Evolutionary conservation across 139 green algal species (phyloP).

Genomic region (Yamagishiella unicocca): DNA sequence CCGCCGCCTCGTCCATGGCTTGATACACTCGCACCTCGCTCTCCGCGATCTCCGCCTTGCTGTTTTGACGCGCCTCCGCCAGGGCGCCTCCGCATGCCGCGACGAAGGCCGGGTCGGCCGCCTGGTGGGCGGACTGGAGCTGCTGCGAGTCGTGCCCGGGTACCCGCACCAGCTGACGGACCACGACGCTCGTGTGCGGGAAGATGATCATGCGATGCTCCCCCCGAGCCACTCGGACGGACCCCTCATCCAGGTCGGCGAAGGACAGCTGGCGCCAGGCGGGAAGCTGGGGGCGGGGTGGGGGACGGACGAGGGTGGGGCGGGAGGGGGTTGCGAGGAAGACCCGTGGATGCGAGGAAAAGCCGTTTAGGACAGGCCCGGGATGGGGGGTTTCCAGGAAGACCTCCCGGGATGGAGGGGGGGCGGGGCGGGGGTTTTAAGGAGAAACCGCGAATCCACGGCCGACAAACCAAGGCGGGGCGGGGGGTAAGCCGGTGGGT

Average conservation of each 20-base stretch:
- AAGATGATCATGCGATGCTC: conserved; percentile 88
- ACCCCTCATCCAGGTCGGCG: conserved; percentile 51
- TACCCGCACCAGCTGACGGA: background rate
- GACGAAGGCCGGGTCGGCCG: conserved; percentile 23
- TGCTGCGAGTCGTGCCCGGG: conserved; percentile 8
- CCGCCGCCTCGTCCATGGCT: conserved; percentile 28
- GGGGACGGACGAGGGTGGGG: no score
- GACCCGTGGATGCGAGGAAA: no score
- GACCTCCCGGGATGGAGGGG: no score
- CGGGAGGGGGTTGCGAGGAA: no score
- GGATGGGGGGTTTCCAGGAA: no score
- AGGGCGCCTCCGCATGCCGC: background rate
- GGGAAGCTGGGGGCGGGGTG: background rate
- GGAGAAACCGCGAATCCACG: no score
- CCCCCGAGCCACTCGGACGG: conserved; percentile 64
- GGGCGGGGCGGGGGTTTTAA: no score
- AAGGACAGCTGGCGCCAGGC: conserved; percentile 67
- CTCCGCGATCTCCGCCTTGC: background rate
- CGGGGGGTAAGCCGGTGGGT: no score
- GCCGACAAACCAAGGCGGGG: no score
- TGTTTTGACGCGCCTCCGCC: background rate
- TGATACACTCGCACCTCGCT: background rate
- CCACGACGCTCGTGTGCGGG: conserved; percentile 73
- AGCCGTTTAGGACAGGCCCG: no score
- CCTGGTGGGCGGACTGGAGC: conserved; percentile 14